Conservation (phyloP, 148 eudicot genomes). For the Camellia granthamiana region DNA sequence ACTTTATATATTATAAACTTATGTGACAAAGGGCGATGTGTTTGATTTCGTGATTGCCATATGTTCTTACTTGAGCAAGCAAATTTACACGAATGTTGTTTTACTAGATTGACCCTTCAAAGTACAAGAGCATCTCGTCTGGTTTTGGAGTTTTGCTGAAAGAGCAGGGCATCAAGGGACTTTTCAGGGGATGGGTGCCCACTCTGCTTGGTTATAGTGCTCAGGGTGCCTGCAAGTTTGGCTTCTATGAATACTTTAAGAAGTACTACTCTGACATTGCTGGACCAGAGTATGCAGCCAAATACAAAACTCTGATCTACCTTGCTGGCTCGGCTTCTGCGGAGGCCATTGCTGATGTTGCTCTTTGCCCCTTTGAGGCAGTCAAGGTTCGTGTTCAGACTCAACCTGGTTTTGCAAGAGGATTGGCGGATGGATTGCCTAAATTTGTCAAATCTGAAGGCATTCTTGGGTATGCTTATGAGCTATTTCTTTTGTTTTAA, state of each 20-base stretch:
- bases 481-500: neutral
- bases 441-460: slow-evolving; percentile 64
- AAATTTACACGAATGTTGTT: neutral
- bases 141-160: slow-evolving; percentile 76
- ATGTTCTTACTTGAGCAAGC: neutral
- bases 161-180: slow-evolving; percentile 85
- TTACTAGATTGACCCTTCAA: slow-evolving; percentile 73
- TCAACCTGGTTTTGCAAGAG: slow-evolving; percentile 91
- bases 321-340: slow-evolving; percentile 98
- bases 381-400: slow-evolving; percentile 95
- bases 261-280: slow-evolving; percentile 90
- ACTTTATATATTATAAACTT: neutral
- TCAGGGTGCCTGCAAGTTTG: slow-evolving; percentile 95
- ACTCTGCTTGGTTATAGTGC: slow-evolving; percentile 95
- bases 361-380: slow-evolving; percentile 91
- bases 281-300: slow-evolving; percentile 79
- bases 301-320: slow-evolving; percentile 86
- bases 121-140: slow-evolving; percentile 86
- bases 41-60: neutral
- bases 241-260: slow-evolving; percentile 90
- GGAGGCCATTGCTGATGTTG: slow-evolving; percentile 84
- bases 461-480: slow-evolving; percentile 38
- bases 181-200: slow-evolving; percentile 95
- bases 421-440: slow-evolving; percentile 68
- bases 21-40: neutral